Evolutionary conservation across 2,329 filamentous ascomycete genomes (phyloP), one percentile per base, ranked within the genome.

Genomic region (Didymella pinodella): DNA sequence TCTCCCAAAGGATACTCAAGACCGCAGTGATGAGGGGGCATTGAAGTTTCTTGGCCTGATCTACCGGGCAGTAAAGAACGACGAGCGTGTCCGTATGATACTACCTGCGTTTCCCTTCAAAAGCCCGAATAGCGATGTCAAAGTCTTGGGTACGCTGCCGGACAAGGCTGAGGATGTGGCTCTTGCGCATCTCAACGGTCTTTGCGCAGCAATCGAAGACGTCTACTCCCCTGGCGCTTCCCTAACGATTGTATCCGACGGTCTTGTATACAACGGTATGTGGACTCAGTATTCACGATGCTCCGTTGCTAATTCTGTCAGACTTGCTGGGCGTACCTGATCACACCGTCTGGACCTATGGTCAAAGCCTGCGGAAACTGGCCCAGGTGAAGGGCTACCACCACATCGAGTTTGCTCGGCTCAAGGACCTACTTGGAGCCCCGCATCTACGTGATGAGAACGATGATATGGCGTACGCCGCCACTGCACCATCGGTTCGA

Each of bases 91-190:
- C 14, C 32, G 14, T 16, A 34, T 34, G 32, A 14, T 34, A 16
- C 14, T 34, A n/a, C 32, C 32, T 14, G 32, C 32, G 4, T 34
- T 34, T 7, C 86, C 86, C 0, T 88, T 86, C 78, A 88, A 88
- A 64, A 86, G 84, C 0, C 82, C 85, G n/a, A 88, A 88, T 63
- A 79, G 76, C 0, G 66, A 67, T 0, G 75, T 80, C 38, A 88
- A 89, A 54, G 84, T 86, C 0, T 71, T 88, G n/a, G 85, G 79
- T 2, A 59, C 56, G 0, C 63, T 80, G 3, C 80, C 80, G 0
- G 80, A 82, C 46, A 68, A 78, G n/a, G 80, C 74, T 4, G 80
- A 81, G 54, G 76, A 80, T 38, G 52, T 82, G 28, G 78, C 79
- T 3, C 66, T 82, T 10, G 64, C 67, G 4, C 76, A 77, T 46